Base-by-base conservation (phyloP, 345 rosid genomes). In the Dipteronia sinensis region DNA sequence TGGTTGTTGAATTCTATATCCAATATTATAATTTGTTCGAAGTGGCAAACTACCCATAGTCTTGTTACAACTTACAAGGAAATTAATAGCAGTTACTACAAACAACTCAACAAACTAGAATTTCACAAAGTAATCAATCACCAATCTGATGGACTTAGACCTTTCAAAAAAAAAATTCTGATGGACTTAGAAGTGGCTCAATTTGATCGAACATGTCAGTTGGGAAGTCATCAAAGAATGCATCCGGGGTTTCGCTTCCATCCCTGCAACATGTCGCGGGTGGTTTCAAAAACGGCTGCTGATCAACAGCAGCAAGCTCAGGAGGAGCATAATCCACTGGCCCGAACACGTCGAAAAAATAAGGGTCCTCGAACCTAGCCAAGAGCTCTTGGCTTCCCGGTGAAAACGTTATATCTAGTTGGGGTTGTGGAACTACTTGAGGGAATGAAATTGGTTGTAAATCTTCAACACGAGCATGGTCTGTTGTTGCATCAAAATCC, bases 191-290 rank as follows among this genome's bases (percentile, higher is more conserved):
- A 76, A 86, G 85, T 2, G 82, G 84, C 62, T 88, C 91, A 25
- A 88, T 89, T 4, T 87, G 88, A 84, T 93, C 97, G 44, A 90
- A 89, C 86, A 93, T 82, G 77, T 91, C 95, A 0, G 88, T 66
- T 0, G 99, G 97, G 66, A 93, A 88, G 82, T 92, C 96, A 19
- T 93, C 94, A 7, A 90, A 89, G 85, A 93, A 89, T 17, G 84
- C 66, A 46, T 88, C 92, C 3, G 87, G 82, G 15, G 55, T 76
- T 42, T 51, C 80, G 40, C 51, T 47, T n/a, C 77, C 88, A 34
- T 88, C 84, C 25, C 72, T 82, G 67, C 89, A 71, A 71, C 88
- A 31, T 31, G 34, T 74, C 76, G 80, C 71, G 0, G 73, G 72
- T 2, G 88, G 85, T 77, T 90, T 90, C 5, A 84, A 79, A 72